A percentile compares a stretch with the other conserved stretches of the same genome.
Conservation (phyloP, 345 rosid genomes). For the Nasturtium officinale region DNA sequence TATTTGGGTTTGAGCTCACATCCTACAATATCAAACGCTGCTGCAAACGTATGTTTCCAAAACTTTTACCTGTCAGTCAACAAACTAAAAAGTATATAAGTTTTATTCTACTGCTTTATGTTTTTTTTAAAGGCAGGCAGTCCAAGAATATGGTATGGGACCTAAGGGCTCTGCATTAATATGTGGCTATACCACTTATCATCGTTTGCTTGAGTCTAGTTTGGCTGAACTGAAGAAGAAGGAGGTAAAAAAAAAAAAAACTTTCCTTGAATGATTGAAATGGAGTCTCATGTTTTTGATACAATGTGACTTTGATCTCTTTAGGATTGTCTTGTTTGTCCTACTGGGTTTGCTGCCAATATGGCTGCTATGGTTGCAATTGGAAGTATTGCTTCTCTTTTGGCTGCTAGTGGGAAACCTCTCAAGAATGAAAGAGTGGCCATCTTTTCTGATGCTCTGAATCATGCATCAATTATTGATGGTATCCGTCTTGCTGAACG, state of each 20-base stretch:
- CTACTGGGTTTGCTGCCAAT: slow-evolving; percentile 95
- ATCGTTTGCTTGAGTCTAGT: slow-evolving; percentile 74
- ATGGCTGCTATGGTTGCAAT: slow-evolving; percentile 93
- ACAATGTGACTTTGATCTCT: slow-evolving; percentile 32
- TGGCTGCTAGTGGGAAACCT: slow-evolving; percentile 53
- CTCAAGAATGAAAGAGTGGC: slow-evolving; percentile 64
- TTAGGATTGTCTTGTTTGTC: slow-evolving; percentile 98
- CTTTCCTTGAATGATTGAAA: neutral
- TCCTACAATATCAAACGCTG: slow-evolving; percentile 78
- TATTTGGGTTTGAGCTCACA: slow-evolving; percentile 93
- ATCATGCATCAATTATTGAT: slow-evolving; percentile 96
- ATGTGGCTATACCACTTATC: slow-evolving; percentile 91
- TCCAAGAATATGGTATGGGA: slow-evolving; percentile 89
- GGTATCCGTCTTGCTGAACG: slow-evolving; percentile 90
- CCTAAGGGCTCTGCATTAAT: slow-evolving; percentile 95
- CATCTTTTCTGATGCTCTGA: slow-evolving; percentile 87
- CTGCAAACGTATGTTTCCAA: slow-evolving; percentile 62
- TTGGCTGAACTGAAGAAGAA: slow-evolving; percentile 88
- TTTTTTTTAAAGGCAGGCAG: slow-evolving; percentile 59
- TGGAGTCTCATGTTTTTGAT: neutral
- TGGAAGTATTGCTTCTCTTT: slow-evolving; percentile 77
- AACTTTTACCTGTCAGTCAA: slow-evolving; percentile 13
- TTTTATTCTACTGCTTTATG: slow-evolving; percentile 13
- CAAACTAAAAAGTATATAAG: neutral
- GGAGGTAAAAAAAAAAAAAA: slow-evolving; percentile 55